These are phyloP conservation scores for Gastrolobium villosum DNA, from an alignment of 306 rosid genomes.

Conservation along the genomic window DNA sequence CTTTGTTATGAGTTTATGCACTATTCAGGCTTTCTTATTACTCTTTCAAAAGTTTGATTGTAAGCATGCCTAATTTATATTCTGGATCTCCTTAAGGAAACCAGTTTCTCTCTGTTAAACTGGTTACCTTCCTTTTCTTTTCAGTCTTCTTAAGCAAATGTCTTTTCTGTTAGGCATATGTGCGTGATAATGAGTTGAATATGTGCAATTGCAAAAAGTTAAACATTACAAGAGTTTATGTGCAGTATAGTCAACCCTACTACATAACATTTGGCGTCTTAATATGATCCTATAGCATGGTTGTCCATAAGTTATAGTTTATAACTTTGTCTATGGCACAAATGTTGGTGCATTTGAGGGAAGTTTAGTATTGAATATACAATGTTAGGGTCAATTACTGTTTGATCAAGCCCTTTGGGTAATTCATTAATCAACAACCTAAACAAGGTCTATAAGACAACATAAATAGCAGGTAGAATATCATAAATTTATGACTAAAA, in stretches of 20 bases:
- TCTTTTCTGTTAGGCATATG: neutral
- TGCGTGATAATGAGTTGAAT: neutral
- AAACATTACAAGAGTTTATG: neutral
- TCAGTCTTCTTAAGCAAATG: slow-evolving; percentile 1
- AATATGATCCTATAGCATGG: neutral
- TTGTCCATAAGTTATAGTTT: neutral
- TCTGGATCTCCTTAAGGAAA: neutral
- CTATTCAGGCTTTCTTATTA: neutral
- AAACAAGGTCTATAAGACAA: neutral
- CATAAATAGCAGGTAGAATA: neutral
- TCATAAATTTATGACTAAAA: neutral
- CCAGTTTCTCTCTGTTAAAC: neutral
- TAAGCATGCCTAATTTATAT: neutral
- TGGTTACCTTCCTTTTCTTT: neutral
- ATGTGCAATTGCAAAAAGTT: neutral
- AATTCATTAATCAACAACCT: neutral
- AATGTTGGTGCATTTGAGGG: neutral
- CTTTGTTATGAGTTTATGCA: neutral
- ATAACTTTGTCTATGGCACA: neutral
- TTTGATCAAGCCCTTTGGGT: neutral
- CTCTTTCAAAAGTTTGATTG: neutral
- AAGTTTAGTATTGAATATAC: neutral
- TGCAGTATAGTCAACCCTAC: neutral
- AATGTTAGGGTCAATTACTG: neutral
- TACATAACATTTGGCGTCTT: neutral